Evolutionary conservation across 2,329 filamentous ascomycete species (phyloP), one percentile per base, ranked within the genome.

Genomic region (Aspergillus cejpii): DNA sequence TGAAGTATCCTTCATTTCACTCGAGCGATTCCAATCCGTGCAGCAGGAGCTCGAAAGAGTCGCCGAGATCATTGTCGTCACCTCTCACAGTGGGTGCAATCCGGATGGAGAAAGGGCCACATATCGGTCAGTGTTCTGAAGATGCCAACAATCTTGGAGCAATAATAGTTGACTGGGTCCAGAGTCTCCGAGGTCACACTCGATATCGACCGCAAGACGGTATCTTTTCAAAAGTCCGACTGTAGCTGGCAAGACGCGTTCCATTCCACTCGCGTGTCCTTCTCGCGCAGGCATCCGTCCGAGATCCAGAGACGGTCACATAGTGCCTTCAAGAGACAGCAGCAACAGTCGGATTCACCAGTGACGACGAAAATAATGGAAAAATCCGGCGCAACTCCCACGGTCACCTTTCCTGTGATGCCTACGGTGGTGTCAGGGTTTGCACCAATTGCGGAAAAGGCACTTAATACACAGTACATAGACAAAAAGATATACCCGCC

Each of bases 51-150:
- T 56, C 8, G 41, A 47, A 21, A 21, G 37, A 11, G 33, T 31
- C 7, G 34, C 39, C 1, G 44, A 41, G 21, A 52, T 56, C 15
- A 26, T 53, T 5, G 43, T 46, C 15, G 49, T 56, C 24, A 53
- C 54, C 10, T 51, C 54, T 11, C 54, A 56, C 41, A 41, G 21
- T 15, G 49, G 45, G 3, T 56, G 54, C 31, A 52, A 56, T 21
- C 36, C 44, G 20, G 45, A 53, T 7, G 54, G 53, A 8, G 44
- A 53, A 37, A 41, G 54, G 21, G 49, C 49, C 24, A 44, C 52
- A 2, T 46, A 56, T 43, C 45, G 45, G 53, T 56, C 27, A 51
- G 50, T 42, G 15, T 5, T n/a, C 15, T 4, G 21, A 48, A 38
- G 38, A 29, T 14, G 10, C 12, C 10, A 6, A 28, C 15, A 26